A percentile compares a stretch with the other conserved stretches of the same genome.
These are phyloP conservation scores for Grifola frondosa DNA, from an alignment of 1,284 basidiomycete species.

Conservation along the genomic window DNA sequence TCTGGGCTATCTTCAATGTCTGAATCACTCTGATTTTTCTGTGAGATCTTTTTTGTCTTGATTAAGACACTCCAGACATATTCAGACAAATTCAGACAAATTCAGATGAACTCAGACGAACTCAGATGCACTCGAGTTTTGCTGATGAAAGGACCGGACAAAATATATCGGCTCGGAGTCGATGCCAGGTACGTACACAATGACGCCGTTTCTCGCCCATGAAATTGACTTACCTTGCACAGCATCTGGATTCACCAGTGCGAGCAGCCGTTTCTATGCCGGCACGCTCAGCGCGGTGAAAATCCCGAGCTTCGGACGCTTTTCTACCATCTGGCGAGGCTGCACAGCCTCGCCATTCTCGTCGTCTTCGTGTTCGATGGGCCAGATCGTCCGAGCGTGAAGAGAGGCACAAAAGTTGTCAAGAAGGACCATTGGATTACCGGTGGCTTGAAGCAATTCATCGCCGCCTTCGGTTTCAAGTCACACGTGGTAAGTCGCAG, in stretches of 20 bases:
- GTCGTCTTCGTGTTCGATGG: slow-evolving; percentile 77
- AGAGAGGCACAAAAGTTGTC: slow-evolving; percentile 52
- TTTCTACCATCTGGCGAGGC: slow-evolving; percentile 42
- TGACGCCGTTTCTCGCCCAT: no score
- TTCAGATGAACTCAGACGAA: no score
- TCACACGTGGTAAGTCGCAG: slow-evolving; percentile 54
- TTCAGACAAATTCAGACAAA: no score
- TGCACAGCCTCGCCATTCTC: slow-evolving; percentile 53
- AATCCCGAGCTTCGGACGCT: slow-evolving; percentile 41
- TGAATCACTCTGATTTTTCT: no score
- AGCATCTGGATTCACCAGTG: slow-evolving; percentile 45
- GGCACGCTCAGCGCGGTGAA: slow-evolving; percentile 34
- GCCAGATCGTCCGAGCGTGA: slow-evolving; percentile 53
- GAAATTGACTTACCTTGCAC: background rate
- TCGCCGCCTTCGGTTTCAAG: slow-evolving; percentile 62
- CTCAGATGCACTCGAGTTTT: no score
- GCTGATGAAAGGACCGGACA: no score
- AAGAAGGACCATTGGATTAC: slow-evolving; percentile 45
- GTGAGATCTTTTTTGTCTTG: no score
- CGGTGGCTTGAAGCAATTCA: slow-evolving; percentile 40
- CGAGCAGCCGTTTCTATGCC: slow-evolving; percentile 25
- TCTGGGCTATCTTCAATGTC: no score
- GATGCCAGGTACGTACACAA: slow-evolving; percentile 1
- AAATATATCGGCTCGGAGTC: background rate
- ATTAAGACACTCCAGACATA: no score